Evolutionary conservation across 768 basidiomycete genomes (phyloP), one percentile per base, ranked within the genome.

Genomic region (Aureoboletus auriporus): DNA sequence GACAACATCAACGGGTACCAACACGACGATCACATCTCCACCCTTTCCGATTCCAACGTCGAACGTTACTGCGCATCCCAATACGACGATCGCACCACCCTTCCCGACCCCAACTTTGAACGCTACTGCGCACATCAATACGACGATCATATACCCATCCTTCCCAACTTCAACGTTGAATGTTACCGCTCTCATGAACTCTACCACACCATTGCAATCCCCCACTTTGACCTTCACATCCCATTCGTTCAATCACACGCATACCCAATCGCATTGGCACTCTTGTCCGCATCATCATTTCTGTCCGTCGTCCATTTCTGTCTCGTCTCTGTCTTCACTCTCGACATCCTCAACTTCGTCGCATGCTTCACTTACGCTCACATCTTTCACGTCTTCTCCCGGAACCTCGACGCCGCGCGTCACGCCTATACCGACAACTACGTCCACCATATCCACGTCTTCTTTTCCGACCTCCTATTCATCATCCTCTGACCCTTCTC

Each of bases 81-180:
- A 23, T 23, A 51, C 46, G 11, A 58, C 49, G 5, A 46, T 43
- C 36, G 44, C 57, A 31, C 49, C 61, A 28, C 43, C 41, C 7
- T 31, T 42, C 35, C 29, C 48, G n/a, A 44, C 44, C 8, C 36
- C 52, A 2, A 43, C 46, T 11, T 36, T 23, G 12, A 34, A 28
- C 12, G 27, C 35, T 7, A 46, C 52, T 10, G 23, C 44, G 30
- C 30, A 8, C 30, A 31, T 5, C 30, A 31, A 9, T 12, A 31
- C 30, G 30, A 31, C 30, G 30, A 45, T 42, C 35, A 47, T 52
- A 20, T 34, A 30, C 34, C 49, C 61, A 28, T 42, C 40, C 8
- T 30, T 41, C 34, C 28, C 47, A n/a, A 44, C 47, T 8, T 34
- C 52, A 1, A 41, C 46, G 11, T 36, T 26, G 14, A 31, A 23